Evolutionary conservation across 257 asterid genomes (phyloP).

Genomic region (Penstemon newberryi): DNA sequence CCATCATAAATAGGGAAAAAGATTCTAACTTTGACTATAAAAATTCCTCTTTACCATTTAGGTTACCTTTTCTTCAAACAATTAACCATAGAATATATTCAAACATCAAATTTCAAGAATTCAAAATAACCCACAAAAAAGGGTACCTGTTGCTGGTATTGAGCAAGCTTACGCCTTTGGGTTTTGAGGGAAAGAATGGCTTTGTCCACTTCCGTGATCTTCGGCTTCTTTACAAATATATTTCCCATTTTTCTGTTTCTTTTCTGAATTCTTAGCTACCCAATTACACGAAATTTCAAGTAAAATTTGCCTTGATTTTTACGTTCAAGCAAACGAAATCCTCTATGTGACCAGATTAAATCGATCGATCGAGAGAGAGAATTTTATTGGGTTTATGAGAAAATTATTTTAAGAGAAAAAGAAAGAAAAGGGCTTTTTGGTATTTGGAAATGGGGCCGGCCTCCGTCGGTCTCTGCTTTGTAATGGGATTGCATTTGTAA

Average conservation of each 20-base stretch:
- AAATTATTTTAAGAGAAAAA: no score
- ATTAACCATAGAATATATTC: background rate
- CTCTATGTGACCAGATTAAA: no score
- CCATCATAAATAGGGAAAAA: background rate
- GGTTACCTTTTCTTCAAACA: background rate
- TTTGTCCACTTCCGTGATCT: slow-evolving; percentile 87
- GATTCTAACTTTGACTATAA: background rate
- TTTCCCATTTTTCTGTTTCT: slow-evolving; percentile 61
- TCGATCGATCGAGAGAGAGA: no score
- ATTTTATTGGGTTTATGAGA: no score
- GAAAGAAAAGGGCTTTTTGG: no score
- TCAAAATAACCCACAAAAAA: slow-evolving; percentile 1
- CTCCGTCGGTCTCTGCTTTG: no score
- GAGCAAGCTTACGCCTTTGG: slow-evolving; percentile 95
- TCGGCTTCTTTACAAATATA: slow-evolving; percentile 86
- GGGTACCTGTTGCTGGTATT: slow-evolving; percentile 87
- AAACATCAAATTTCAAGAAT: background rate
- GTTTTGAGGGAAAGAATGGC: slow-evolving; percentile 97
- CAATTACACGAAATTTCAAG: background rate
- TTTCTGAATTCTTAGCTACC: background rate
- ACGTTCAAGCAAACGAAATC: background rate
- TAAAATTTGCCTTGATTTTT: background rate
- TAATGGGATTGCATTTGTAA: no score
- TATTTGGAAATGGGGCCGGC: no score
- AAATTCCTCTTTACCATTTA: background rate